Base-by-base conservation (phyloP, 2,329 filamentous ascomycete species). In the Lecanicillium sp. region DNA sequence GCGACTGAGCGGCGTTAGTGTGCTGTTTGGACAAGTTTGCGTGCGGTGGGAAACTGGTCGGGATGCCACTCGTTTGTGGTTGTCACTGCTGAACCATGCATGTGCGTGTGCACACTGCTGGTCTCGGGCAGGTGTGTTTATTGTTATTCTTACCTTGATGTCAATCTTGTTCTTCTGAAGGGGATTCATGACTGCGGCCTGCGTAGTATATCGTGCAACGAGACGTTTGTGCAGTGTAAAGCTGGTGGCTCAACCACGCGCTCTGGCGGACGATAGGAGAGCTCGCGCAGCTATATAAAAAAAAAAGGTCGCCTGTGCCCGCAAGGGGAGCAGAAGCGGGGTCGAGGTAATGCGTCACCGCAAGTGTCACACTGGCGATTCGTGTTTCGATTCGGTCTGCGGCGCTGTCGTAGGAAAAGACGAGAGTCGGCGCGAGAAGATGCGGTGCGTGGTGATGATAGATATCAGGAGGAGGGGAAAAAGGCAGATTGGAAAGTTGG, bases 111-210 rank as follows among this genome's bases (percentile, higher is more conserved):
- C n/a, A n/a, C n/a, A n/a, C n/a, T n/a, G n/a, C n/a, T n/a, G n/a
- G n/a, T n/a, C n/a, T n/a, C n/a, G n/a, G n/a, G n/a, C n/a, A n/a
- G n/a, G n/a, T n/a, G n/a, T n/a, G n/a, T n/a, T n/a, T n/a, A n/a
- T n/a, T n/a, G n/a, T n/a, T n/a, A 4, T 21, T 79, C 87, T 74
- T 74, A 96, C 93, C 76, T 80, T 90, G 71, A 96, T 79, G 71
- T 98, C 93, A 62, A 97, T 79, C 78, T 98, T 97, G 79, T 96
- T 96, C 79, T 95, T 90, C 78, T 96, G 88, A 68, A 90, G 89
- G 60, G 91, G 91, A 69, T 96, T 96, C 89, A 97, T 94, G 56
- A 59, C 75, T 26, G 26, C 27, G 68, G 53, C 54, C 23, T 12
- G 20, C 19, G n/a, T 26, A 29, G 27, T 29, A 29, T 8, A 29